Evolutionary conservation across 2,329 filamentous ascomycete species (phyloP).

Genomic region (Sporothrix luriei): DNA sequence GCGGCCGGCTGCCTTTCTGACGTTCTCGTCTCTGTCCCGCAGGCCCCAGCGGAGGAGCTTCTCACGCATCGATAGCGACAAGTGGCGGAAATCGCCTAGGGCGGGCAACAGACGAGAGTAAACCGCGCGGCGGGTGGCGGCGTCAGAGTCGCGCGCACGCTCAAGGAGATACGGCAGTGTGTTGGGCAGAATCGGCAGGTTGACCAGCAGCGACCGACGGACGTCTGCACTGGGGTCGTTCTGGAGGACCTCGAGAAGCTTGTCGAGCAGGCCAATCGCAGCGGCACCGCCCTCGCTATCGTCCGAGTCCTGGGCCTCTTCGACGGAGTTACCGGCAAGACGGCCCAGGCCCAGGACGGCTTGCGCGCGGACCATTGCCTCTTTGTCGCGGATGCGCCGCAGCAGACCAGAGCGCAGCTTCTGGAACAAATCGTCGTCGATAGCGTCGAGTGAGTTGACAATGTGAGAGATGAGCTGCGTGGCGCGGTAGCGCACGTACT

Average conservation of each 20-base stretch:
- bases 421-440: conserved; percentile 90
- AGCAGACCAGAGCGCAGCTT: conserved; percentile 76
- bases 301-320: conserved; percentile 69
- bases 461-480: conserved; percentile 90
- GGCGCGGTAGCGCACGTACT: conserved; percentile 83
- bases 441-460: conserved; percentile 86
- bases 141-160: conserved; percentile 84
- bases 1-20: conserved; percentile 85
- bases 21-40: conserved; percentile 89
- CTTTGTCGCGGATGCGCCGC: conserved; percentile 89
- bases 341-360: conserved; percentile 88
- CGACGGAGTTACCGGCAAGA: conserved; percentile 75
- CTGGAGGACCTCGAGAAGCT: conserved; percentile 83
- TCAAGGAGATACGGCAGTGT: conserved; percentile 88
- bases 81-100: conserved; percentile 88
- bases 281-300: conserved; percentile 66
- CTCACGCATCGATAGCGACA: conserved; percentile 91
- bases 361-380: conserved; percentile 87
- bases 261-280: conserved; percentile 72
- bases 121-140: conserved; percentile 77
- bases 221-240: conserved; percentile 96
- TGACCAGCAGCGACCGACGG: conserved; percentile 80
- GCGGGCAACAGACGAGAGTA: conserved; percentile 86
- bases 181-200: conserved; percentile 80
- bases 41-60: conserved; percentile 94